phyloP scores from a whole-genome alignment of 2,329 filamentous ascomycete genomes.

The Scedosporium aurantiacum region DNA sequence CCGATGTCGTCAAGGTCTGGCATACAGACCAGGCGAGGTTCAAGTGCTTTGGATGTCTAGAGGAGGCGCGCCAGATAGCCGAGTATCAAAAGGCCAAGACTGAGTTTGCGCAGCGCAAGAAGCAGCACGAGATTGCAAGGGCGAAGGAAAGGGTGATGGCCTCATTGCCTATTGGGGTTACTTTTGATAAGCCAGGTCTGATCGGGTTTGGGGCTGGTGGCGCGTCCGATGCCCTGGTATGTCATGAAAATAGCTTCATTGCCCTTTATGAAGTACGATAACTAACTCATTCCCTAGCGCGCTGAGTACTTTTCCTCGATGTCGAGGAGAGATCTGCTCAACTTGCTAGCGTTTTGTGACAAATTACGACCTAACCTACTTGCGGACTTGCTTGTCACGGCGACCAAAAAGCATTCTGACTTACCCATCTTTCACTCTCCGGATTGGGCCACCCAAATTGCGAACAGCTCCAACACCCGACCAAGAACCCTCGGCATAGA shows the following conservation, averaged over 20 bases:
- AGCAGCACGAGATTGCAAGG: conserved; percentile 18
- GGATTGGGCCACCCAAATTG: conserved; percentile 23
- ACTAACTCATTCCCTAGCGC: conserved; percentile 16
- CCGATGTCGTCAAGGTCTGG: conserved; percentile 10
- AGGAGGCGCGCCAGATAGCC: conserved; percentile 11
- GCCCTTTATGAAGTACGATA: neutral
- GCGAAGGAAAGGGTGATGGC: conserved; percentile 22
- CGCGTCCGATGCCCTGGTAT: conserved; percentile 22
- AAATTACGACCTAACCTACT: conserved; percentile 29
- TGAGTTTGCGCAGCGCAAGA: conserved; percentile 9
- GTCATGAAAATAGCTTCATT: neutral
- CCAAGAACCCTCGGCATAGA: conserved; percentile 7
- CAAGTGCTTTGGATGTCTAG: conserved; percentile 12
- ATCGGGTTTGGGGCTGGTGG: conserved; percentile 26
- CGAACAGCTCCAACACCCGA: neutral
- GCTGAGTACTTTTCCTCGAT: conserved; percentile 27
- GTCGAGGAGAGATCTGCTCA: conserved; percentile 26
- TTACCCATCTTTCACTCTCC: conserved; percentile 30
- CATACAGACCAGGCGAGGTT: conserved; percentile 7
- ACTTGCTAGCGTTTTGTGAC: conserved; percentile 29
- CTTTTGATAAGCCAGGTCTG: conserved; percentile 23
- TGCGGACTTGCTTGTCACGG: conserved; percentile 28
- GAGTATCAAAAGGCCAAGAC: conserved; percentile 11
- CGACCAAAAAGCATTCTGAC: conserved; percentile 30
- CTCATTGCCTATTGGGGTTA: conserved; percentile 18